A percentile compares a stretch with the other conserved stretches of the same genome.
These are phyloP conservation scores for Podila verticillata DNA, from an alignment of 192 early-diverging fungal species.

Conservation along the genomic window DNA sequence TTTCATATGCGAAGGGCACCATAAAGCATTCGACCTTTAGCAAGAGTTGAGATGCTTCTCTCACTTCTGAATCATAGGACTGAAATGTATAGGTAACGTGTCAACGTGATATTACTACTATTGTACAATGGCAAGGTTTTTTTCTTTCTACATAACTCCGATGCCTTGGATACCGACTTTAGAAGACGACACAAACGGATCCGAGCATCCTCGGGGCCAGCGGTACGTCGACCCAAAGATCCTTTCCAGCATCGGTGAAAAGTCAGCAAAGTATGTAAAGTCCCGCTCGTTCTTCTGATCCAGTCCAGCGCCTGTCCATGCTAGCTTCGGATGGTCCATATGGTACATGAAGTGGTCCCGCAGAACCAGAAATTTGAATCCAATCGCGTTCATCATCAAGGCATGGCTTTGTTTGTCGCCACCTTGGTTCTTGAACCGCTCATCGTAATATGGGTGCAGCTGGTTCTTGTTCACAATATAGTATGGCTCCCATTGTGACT, in stretches of 20 bases:
- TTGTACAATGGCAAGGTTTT: neutral
- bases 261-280: slow-evolving; percentile 60
- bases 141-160: slow-evolving; percentile 19
- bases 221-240: slow-evolving; percentile 55
- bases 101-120: no score
- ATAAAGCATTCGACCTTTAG: no score
- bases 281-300: slow-evolving; percentile 44
- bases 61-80: no score
- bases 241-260: slow-evolving; percentile 50
- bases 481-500: slow-evolving; percentile 69
- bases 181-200: slow-evolving; percentile 54
- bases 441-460: slow-evolving; percentile 59
- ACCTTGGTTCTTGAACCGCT: slow-evolving; percentile 64
- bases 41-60: no score
- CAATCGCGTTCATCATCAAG: slow-evolving; percentile 57
- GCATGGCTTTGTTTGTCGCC: slow-evolving; percentile 67
- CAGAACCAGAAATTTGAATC: slow-evolving; percentile 55
- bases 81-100: no score
- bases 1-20: no score
- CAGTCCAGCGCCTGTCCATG: slow-evolving; percentile 60
- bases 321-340: slow-evolving; percentile 57
- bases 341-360: slow-evolving; percentile 60
- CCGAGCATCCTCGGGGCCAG: slow-evolving; percentile 63
- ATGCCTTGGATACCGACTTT: slow-evolving; percentile 53
- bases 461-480: slow-evolving; percentile 52